These are phyloP conservation scores for Ogataea zsoltii DNA, from an alignment of 805 yeast genomes.

Conservation along the genomic window DNA sequence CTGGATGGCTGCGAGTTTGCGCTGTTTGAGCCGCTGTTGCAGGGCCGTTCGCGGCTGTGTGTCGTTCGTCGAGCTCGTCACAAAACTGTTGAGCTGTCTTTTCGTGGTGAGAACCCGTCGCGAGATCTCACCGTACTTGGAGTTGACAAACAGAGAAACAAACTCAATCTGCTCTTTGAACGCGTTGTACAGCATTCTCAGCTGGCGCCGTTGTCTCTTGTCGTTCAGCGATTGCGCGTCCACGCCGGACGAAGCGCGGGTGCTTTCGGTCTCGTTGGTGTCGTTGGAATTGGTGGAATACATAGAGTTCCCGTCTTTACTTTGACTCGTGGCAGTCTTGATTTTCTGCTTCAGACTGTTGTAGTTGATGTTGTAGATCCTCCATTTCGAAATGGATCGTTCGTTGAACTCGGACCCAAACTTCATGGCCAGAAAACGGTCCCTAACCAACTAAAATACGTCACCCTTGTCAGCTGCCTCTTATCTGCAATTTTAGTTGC, in stretches of 20 bases:
- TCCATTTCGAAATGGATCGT: conserved; percentile 88
- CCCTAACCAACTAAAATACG: too few relatives aligned
- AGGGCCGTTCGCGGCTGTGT: conserved; percentile 6
- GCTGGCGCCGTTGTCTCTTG: conserved; percentile 20
- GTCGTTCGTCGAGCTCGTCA: conserved; percentile 18
- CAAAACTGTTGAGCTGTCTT: conserved; percentile 28
- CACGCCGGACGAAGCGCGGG: conserved; percentile 4
- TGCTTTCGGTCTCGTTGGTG: conserved; percentile 10
- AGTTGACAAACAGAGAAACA: conserved; percentile 60
- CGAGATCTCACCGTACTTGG: conserved; percentile 70
- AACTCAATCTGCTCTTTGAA: conserved; percentile 62
- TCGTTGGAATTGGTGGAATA: conserved; percentile 20
- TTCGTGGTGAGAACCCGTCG: conserved; percentile 39
- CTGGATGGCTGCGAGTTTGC: conserved; percentile 29
- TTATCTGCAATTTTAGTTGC: not conserved
- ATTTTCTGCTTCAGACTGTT: conserved; percentile 71
- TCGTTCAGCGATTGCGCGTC: conserved; percentile 10
- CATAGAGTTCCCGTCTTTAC: conserved; percentile 13
- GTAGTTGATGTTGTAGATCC: conserved; percentile 78
- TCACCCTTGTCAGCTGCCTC: too few relatives aligned
- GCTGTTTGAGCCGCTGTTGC: conserved; percentile 22
- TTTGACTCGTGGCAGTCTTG: conserved; percentile 50
- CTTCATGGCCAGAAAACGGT: conserved; percentile 54
- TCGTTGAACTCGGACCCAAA: conserved; percentile 76
- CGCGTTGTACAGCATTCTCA: conserved; percentile 40